Conservation (phyloP, 495 filamentous ascomycete genomes). For the Neurospora terricola region DNA sequence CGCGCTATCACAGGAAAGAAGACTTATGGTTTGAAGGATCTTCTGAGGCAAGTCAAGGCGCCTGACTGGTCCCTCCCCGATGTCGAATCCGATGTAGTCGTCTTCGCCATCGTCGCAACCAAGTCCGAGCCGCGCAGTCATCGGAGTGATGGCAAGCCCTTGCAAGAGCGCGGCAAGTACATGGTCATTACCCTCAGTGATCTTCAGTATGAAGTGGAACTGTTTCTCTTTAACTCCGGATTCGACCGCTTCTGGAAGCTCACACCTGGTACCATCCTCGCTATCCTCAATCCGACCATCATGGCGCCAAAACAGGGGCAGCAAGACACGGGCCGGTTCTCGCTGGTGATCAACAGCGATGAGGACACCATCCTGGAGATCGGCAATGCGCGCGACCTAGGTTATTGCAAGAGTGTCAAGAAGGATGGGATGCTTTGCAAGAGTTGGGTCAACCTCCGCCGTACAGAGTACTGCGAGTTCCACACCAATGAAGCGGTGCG, state of each 20-base stretch:
- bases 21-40: constrained; percentile 66
- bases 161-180: constrained; percentile 61
- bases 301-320: constrained; percentile 71
- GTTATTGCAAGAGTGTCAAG: constrained; percentile 74
- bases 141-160: constrained; percentile 40
- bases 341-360: constrained; percentile 68
- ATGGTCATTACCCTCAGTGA: constrained; percentile 87
- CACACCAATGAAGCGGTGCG: constrained; percentile 74
- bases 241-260: constrained; percentile 90
- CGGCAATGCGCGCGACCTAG: constrained; percentile 74
- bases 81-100: constrained; percentile 73
- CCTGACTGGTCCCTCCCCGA: constrained; percentile 82
- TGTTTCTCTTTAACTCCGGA: constrained; percentile 84
- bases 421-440: constrained; percentile 76
- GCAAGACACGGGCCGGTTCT: constrained; percentile 71
- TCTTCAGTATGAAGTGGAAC: constrained; percentile 80
- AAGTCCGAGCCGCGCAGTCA: constrained; percentile 74
- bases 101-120: constrained; percentile 75
- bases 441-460: constrained; percentile 75
- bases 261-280: constrained; percentile 73
- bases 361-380: constrained; percentile 87
- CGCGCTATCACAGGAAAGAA: constrained; percentile 69
- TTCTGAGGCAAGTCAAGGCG: constrained; percentile 69
- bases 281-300: constrained; percentile 86
- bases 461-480: constrained; percentile 88